These are phyloP conservation scores for Solanum dulcamara DNA, from an alignment of 257 asterid species.

Conservation along the genomic window DNA sequence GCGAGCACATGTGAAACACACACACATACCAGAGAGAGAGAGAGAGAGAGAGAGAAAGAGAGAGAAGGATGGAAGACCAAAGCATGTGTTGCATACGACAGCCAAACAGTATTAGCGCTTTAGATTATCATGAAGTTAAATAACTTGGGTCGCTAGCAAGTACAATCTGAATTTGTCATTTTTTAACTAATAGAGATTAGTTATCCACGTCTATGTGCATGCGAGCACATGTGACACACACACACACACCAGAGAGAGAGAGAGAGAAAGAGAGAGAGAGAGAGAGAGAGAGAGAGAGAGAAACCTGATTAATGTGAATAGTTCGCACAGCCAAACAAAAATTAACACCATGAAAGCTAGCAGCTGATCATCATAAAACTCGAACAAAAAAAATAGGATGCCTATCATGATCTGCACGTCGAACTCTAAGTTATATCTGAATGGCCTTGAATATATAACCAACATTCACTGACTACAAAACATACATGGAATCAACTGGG, in stretches of 20 bases:
- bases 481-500: not conserved
- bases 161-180: not conserved
- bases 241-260: not conserved
- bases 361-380: conserved; percentile 96
- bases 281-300: conserved; percentile 18
- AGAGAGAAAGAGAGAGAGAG: not conserved
- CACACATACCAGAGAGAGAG: not conserved
- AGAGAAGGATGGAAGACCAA: not conserved
- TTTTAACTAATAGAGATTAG: not conserved
- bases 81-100: not conserved
- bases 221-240: not conserved
- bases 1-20: not conserved
- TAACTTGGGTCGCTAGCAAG: not conserved
- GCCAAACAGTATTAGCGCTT: not conserved
- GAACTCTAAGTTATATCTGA: conserved; percentile 4
- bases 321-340: conserved; percentile 98
- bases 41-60: not conserved
- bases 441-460: not conserved
- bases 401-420: conserved; percentile 92
- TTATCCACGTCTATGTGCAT: not conserved
- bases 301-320: conserved; percentile 94
- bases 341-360: conserved; percentile 96
- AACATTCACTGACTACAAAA: not conserved
- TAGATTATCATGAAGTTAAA: not conserved
- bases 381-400: conserved; percentile 90